Conservation (phyloP, 495 filamentous ascomycete genomes). For the Penicillium taxi region DNA sequence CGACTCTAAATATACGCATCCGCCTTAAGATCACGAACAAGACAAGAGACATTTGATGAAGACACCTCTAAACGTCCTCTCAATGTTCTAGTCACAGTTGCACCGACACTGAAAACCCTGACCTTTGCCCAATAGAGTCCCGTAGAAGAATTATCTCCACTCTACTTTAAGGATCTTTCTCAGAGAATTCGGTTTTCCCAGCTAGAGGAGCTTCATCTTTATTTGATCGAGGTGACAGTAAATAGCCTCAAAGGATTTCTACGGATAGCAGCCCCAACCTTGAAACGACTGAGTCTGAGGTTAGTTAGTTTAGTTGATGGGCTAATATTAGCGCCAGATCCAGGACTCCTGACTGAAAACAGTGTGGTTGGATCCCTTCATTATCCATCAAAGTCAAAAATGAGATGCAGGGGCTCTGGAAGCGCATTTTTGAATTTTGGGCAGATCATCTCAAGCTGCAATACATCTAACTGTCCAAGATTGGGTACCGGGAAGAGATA, state of each 20-base stretch:
- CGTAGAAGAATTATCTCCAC: conserved; percentile 2
- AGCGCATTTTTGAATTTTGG: neutral
- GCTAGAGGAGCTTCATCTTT: conserved; percentile 7
- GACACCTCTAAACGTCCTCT: neutral
- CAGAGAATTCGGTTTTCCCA: conserved; percentile 3
- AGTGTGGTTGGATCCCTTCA: neutral
- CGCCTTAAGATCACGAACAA: conserved; percentile 1
- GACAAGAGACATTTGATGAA: neutral
- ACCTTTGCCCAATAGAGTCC: conserved; percentile 6
- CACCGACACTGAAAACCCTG: conserved; percentile 1
- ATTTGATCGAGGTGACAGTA: conserved; percentile 5
- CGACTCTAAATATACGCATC: conserved; percentile 4
- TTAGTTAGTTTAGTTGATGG: conserved; percentile 2
- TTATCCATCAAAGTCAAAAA: neutral
- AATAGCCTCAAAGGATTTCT: conserved; percentile 1
- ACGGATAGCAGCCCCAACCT: conserved; percentile 3
- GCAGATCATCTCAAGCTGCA: conserved; percentile 2
- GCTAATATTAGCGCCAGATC: conserved; percentile 1
- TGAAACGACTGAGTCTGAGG: conserved; percentile 1
- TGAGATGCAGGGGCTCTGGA: conserved; percentile 3
- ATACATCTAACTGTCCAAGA: neutral
- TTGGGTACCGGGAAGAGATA: conserved; percentile 4
- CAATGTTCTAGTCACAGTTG: conserved; percentile 2
- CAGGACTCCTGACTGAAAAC: conserved; percentile 2
- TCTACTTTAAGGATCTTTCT: conserved; percentile 4